These are phyloP conservation scores for Falciphora oryzae DNA, from an alignment of 2,329 filamentous ascomycete genomes.

Conservation along the genomic window DNA sequence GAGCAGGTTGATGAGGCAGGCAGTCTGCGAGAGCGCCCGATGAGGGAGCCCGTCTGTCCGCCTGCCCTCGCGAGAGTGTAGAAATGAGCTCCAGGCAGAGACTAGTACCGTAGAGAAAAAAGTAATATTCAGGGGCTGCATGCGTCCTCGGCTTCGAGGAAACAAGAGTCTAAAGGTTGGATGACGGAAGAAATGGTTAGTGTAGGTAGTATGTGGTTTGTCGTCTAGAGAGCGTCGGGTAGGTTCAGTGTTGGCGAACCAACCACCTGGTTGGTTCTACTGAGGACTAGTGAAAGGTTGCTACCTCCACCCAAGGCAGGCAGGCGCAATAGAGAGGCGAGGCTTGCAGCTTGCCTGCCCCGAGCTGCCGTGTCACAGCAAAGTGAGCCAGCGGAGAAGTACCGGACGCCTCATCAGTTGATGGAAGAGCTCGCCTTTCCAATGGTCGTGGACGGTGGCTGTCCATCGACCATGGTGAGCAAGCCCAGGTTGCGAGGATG, in stretches of 20 bases:
- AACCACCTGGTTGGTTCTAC: slow-evolving; percentile 1
- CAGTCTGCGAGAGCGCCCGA: too few relatives aligned
- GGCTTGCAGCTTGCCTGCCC: too few relatives aligned
- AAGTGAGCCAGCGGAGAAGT: neutral
- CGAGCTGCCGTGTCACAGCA: neutral
- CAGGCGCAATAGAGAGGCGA: neutral
- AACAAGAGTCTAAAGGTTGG: neutral
- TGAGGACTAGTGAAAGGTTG: too few relatives aligned
- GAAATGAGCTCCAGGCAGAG: neutral
- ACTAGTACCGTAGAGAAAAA: neutral
- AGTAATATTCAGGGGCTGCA: neutral
- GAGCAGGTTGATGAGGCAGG: neutral
- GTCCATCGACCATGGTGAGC: too few relatives aligned
- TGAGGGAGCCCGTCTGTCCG: too few relatives aligned
- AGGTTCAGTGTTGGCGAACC: neutral
- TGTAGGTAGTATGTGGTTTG: too few relatives aligned
- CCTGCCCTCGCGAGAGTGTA: too few relatives aligned
- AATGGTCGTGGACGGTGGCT: too few relatives aligned
- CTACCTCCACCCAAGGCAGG: neutral
- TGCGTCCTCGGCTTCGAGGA: neutral
- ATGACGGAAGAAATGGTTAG: neutral
- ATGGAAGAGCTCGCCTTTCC: too few relatives aligned
- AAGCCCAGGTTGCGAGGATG: too few relatives aligned
- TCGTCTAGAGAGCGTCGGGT: too few relatives aligned
- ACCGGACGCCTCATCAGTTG: too few relatives aligned